Conservation (phyloP, 164 flowering plant genomes). For the Macadamia integrifolia region DNA sequence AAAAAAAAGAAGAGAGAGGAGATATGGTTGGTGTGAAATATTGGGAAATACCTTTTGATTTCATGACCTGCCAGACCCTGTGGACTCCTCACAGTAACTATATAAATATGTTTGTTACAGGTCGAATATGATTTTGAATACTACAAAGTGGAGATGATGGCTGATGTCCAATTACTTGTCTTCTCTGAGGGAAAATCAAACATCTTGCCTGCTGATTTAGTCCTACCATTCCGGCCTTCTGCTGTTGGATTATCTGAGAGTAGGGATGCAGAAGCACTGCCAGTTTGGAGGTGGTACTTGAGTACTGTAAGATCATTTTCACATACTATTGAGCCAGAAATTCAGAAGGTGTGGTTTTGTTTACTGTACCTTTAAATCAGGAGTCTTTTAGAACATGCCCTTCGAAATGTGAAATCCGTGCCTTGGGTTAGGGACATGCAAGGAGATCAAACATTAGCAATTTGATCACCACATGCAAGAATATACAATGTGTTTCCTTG, state of each 20-base stretch:
- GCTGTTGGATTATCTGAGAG: conserved; percentile 22
- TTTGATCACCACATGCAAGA: too few species aligned
- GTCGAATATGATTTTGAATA: conserved; percentile 84
- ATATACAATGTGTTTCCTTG: too few species aligned
- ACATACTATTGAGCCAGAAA: conserved; percentile 63
- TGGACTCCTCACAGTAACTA: too few species aligned
- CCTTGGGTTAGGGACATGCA: too few species aligned
- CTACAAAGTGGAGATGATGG: conserved; percentile 80
- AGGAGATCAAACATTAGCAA: too few species aligned
- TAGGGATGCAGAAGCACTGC: conserved; percentile 32
- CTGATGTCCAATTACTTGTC: conserved; percentile 72
- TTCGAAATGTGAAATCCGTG: too few species aligned
- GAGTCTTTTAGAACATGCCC: too few species aligned
- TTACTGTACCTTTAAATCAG: too few species aligned
- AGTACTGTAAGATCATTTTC: conserved; percentile 52
- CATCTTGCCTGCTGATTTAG: conserved; percentile 81
- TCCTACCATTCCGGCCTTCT: conserved; percentile 74
- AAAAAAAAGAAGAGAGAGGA: not conserved
- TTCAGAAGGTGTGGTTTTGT: conserved; percentile 57
- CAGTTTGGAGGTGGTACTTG: conserved; percentile 92
- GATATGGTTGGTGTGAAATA: too few species aligned
- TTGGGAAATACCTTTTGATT: too few species aligned
- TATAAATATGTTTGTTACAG: conserved; percentile 32
- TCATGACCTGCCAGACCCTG: too few species aligned
- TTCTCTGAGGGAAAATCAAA: conserved; percentile 87